These are phyloP conservation scores for Neodidymelliopsis sp. DNA, from an alignment of 2,329 filamentous ascomycete species.

Conservation along the genomic window DNA sequence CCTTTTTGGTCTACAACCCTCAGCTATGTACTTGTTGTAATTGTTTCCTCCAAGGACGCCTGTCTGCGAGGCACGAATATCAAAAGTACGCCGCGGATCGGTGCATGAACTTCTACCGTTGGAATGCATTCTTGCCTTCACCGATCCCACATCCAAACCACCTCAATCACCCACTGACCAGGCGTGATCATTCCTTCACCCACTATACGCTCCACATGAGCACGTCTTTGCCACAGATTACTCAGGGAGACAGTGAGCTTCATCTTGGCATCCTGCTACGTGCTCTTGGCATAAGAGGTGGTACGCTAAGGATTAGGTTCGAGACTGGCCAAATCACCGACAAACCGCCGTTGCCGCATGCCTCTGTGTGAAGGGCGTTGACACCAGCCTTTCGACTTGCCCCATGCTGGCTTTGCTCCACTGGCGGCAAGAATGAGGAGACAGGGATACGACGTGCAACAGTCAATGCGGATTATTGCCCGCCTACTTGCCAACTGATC, in stretches of 20 bases:
- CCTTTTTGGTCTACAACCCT: too few relatives aligned
- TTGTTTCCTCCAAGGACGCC: too few relatives aligned
- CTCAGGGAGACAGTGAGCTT: neutral
- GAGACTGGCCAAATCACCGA: neutral
- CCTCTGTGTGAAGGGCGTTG: neutral
- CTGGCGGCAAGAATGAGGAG: constrained; percentile 4
- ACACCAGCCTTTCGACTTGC: neutral
- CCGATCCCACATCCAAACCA: neutral
- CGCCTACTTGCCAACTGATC: constrained; percentile 1
- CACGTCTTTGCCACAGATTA: neutral
- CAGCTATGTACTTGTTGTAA: too few relatives aligned
- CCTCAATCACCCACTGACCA: neutral
- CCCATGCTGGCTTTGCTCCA: constrained; percentile 1
- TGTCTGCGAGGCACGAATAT: neutral
- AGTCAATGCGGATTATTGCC: neutral
- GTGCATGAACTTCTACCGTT: neutral
- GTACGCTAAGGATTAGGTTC: neutral
- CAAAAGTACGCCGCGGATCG: neutral
- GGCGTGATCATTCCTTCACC: neutral
- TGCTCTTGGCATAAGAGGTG: neutral
- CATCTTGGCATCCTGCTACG: neutral
- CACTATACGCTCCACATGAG: neutral
- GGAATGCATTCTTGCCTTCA: constrained; percentile 1
- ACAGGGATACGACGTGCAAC: neutral
- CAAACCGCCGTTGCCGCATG: constrained; percentile 6